These are phyloP conservation scores for Xerocomus amazonicus DNA, from an alignment of 1,284 basidiomycete species.

Conservation along the genomic window DNA sequence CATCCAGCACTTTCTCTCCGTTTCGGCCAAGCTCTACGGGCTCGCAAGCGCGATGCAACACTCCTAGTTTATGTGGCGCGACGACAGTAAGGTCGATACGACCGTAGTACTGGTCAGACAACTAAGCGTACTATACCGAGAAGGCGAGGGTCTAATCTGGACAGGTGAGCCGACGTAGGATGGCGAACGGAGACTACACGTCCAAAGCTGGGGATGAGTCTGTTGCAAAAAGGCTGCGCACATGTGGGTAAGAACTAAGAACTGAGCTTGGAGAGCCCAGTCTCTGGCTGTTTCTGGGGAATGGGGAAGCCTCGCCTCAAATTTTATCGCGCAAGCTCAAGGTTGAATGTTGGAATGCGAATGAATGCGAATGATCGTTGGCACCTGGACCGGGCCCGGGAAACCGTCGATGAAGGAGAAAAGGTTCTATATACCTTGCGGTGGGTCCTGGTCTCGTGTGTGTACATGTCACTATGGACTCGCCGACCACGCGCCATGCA, in stretches of 20 bases:
- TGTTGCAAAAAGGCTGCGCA: background rate
- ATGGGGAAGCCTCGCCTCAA: slow-evolving; percentile 12
- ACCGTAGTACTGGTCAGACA: background rate
- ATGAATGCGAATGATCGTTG: slow-evolving; percentile 14
- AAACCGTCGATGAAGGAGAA: no score
- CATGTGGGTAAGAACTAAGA: background rate
- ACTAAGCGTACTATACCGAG: slow-evolving; percentile 1
- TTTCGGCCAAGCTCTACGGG: slow-evolving; percentile 10
- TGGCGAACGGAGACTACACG: slow-evolving; percentile 3
- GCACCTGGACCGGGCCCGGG: no score
- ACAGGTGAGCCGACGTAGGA: slow-evolving; percentile 3
- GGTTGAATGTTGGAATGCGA: slow-evolving; percentile 20
- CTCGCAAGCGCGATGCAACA: slow-evolving; percentile 8
- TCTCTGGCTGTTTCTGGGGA: background rate
- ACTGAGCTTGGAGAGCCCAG: slow-evolving; percentile 12
- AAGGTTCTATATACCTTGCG: no score
- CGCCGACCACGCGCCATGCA: no score
- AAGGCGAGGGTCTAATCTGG: slow-evolving; percentile 6
- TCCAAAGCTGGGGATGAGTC: slow-evolving; percentile 12
- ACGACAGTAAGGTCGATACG: slow-evolving; percentile 4
- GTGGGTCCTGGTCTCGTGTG: no score
- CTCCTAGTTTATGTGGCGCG: background rate
- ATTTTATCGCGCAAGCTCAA: slow-evolving; percentile 3
- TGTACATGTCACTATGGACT: no score
- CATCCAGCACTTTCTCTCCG: slow-evolving; percentile 7